Evolutionary conservation across 192 early-diverging fungal species (phyloP), one percentile per base, ranked within the genome.

Genomic region (Coemansia sp.): DNA sequence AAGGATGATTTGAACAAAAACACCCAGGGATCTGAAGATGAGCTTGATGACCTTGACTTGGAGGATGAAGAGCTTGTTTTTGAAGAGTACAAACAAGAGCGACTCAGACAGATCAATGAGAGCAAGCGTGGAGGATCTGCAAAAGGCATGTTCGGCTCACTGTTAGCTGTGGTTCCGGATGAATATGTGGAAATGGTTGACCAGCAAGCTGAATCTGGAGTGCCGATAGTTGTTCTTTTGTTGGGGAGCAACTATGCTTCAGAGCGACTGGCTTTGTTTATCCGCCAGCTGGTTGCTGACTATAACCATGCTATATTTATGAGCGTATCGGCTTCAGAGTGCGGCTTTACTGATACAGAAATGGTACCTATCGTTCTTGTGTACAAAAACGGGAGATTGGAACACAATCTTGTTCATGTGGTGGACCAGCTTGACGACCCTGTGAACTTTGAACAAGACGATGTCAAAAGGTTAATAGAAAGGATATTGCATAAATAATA

Each of bases 141-240:
- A 18, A 40, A 60, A 40, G 46, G 19, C 5, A 65, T 65, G 4
- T 43, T 75, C 13, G 65, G 70, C 39, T 26, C 45, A 19, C 51
- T 81, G 48, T 46, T 43, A 4, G 65, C 61, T 45, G 73, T 62
- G n/a, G 61, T 64, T 6, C 73, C 78, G 21, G 69, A 68, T 3
- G 73, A 81, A 49, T 81, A 76, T 41, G 78, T 70, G 39, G 73
- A 81, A 11, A 70, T 73, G 41, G 78, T 81, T 48, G 78, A 81
- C 36, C 51, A 67, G 62, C 61, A 56, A 19, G 66, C 66, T 18
- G 61, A 63, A 6, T 62, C 69, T 19, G 66, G 61, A 16, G 36
- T 46, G n/a, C 26, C 39, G 1, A 62, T 80, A 0, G 52, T 55
- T 0, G 61, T 73, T 45, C 21, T 70, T 5, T 41, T 81, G 49